Base-by-base conservation (phyloP, 2,329 filamentous ascomycete species). In the Metarhizium anisopliae region DNA sequence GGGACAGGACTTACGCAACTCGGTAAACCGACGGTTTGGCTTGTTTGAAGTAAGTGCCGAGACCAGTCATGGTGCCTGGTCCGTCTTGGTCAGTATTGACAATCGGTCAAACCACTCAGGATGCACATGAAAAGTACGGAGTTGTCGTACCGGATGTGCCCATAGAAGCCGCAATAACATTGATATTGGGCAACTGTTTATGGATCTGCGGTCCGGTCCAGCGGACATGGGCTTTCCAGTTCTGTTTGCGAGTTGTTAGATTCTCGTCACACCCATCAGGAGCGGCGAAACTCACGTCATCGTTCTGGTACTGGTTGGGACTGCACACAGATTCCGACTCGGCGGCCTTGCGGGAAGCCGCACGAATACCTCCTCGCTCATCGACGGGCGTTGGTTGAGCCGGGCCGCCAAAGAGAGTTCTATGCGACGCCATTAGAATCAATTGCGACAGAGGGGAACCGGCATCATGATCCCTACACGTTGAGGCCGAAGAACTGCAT, bases 191-290 rank as follows among this genome's bases (percentile, higher is more conserved):
- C 3, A 83, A 64, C 53, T 84, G 81, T 50, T 71, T 74, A 47
- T 77, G 71, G 25, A 84, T 81, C 58, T 84, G 81, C 0, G 80
- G 78, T 0, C 80, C 81, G 0, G 81, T 84, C 81, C 81, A 84
- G 52, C 75, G 75, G 2, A 78, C 68, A 61, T 84, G 81, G 3
- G 80, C 68, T 61, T 74, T 72, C 75, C 76, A 80, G 59, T 80
- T 80, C 75, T 77, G 54, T 7, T 45, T 25, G n/a, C 25, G 3
- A 6, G 32, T 7, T 18, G 20, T 29, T 1, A 20, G 30, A 25
- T 43, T 4, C 11, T 25, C 42, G 2, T 35, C 38, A 29, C 38
- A 29, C 50, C 13, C 6, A 30, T 16, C n/a, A 18, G 25, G 14
- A 49, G 42, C n/a, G 42, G n/a, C 35, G 38, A 11, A 2, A 56